Base-by-base conservation (phyloP, 768 basidiomycete genomes). In the Boletus coccyginus region DNA sequence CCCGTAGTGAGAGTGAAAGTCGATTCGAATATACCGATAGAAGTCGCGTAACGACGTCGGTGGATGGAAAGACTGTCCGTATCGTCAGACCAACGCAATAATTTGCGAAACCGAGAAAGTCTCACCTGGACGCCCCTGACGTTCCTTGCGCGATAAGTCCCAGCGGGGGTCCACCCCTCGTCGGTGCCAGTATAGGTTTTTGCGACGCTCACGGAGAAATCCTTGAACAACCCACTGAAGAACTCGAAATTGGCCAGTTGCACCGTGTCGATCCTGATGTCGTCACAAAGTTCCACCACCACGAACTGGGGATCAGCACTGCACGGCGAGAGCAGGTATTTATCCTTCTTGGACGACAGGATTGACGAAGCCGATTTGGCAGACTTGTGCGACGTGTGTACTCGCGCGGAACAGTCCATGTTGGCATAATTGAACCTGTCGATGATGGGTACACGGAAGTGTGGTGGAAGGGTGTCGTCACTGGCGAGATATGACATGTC, bases 221-320 rank as follows among this genome's bases (percentile, higher is more conserved):
- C 92, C 72, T 90, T 90, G 77, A 98, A 95, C 14, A 97, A 90
- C 2, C 95, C 94, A 60, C 90, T 92, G 74, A 98, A 99, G 76
- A 98, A 98, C 75, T 99, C 96, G 68, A 92, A 97, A 67, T 98
- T 96, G 56, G 94, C 95, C 17, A 99, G 76, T 69, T 98, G 94
- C 44, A 98, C 87, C 0, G 94, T 96, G 69, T 98, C 96, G 64
- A 98, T 94, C 44, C 92, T 78, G 59, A 99, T 94, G 70, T 98
- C 97, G 61, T 98, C 96, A 75, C 97, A 99, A 16, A 98, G 83
- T 72, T 99, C 97, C 44, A 98, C 88, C 35, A 97, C 86, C 35
- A 98, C 88, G 72, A 87, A 98, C 62, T 90, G 86, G 7, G 74
- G 69, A 58, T 69, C 49, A 12, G 77, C 74, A 16, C 77, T 76